Evolutionary conservation across 805 yeast genomes (phyloP).

Genomic region (Komagataella pseudopastoris): DNA sequence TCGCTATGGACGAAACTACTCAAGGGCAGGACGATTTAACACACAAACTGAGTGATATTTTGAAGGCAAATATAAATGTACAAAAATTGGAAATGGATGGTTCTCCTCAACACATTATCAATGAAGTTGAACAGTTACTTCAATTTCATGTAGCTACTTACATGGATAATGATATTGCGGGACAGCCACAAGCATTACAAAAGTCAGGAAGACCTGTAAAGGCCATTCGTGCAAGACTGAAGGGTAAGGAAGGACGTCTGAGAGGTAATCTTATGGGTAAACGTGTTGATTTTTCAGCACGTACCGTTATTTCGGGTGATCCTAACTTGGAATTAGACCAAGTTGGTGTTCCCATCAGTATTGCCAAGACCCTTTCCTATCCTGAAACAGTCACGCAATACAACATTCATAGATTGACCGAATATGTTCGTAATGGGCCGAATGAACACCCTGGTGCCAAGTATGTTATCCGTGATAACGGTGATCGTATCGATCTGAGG

Average conservation of each 20-base stretch:
- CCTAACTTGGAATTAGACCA: constrained; percentile 96
- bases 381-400: constrained; percentile 98
- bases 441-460: constrained; percentile 99
- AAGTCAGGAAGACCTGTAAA: constrained; percentile 98
- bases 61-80: constrained; percentile 95
- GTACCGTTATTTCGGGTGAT: constrained; percentile 98
- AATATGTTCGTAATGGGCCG: constrained; percentile 93
- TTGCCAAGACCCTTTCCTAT: constrained; percentile 89
- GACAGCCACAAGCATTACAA: constrained; percentile 98
- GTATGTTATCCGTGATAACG: constrained; percentile 94
- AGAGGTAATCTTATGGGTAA: constrained; percentile 99
- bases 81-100: constrained; percentile 97
- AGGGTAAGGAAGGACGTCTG: constrained; percentile 98
- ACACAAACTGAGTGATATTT: constrained; percentile 89
- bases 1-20: constrained; percentile 95
- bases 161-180: constrained; percentile 99
- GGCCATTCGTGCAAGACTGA: constrained; percentile 96
- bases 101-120: constrained; percentile 95
- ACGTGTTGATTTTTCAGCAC: constrained; percentile 97
- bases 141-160: constrained; percentile 98
- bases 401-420: constrained; percentile 87
- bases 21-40: constrained; percentile 99
- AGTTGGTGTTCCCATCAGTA: constrained; percentile 96
- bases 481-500: constrained; percentile 95
- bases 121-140: constrained; percentile 87